A percentile compares a stretch with the other conserved stretches of the same genome.
These are phyloP conservation scores for Arachis hypogaea DNA, from an alignment of 306 rosid genomes.

Conservation along the genomic window DNA sequence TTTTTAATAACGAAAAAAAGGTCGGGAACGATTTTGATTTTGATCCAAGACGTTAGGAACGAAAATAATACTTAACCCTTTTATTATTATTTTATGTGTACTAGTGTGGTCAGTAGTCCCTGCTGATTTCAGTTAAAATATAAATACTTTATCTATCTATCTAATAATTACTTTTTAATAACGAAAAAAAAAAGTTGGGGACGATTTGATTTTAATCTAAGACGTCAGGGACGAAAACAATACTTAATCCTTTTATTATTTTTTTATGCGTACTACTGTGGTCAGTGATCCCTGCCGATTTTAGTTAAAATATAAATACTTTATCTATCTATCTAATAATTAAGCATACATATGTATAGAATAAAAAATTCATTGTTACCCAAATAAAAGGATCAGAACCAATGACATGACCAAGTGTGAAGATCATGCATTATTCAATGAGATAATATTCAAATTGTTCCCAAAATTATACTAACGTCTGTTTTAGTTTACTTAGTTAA, in stretches of 20 bases:
- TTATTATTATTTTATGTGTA: neutral
- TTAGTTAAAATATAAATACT: neutral
- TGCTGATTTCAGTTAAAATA: neutral
- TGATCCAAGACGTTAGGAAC: no score
- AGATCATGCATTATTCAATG: neutral
- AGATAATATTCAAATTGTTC: no score
- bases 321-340: neutral
- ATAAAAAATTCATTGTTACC: neutral
- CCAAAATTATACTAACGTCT: no score
- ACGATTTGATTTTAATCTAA: no score
- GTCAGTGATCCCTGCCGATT: neutral
- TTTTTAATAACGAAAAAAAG: no score
- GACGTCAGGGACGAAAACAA: no score
- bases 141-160: neutral
- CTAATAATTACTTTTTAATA: neutral
- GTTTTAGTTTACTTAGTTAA: no score
- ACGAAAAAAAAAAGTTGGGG: no score
- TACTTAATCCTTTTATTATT: no score
- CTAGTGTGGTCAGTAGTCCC: neutral
- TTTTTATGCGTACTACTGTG: neutral
- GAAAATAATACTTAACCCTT: neutral
- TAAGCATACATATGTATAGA: neutral
- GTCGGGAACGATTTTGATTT: no score
- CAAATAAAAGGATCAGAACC: constrained; percentile 16
- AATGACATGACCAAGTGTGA: neutral